These are phyloP conservation scores for Termitomyces heimii DNA, from an alignment of 768 basidiomycete species.

Conservation along the genomic window DNA sequence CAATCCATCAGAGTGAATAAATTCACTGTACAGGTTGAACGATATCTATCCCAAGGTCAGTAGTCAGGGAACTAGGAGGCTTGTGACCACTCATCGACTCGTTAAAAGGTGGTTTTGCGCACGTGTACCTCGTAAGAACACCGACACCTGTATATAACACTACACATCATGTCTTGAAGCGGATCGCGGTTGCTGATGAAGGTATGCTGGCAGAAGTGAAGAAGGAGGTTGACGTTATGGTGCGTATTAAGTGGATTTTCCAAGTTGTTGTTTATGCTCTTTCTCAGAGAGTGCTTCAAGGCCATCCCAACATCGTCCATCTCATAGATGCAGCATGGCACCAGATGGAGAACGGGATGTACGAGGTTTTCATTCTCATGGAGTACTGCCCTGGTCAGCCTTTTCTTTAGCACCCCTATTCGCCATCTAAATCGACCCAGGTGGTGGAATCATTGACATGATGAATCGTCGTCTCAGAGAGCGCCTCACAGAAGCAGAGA, in stretches of 20 bases:
- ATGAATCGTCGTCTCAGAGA: constrained; percentile 96
- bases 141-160: constrained; percentile 84
- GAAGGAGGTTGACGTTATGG: constrained; percentile 99
- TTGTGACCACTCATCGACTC: constrained; percentile 12
- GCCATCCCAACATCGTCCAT: constrained; percentile 93
- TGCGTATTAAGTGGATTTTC: constrained; percentile 28
- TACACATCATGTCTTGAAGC: constrained; percentile 94
- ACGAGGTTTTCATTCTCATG: constrained; percentile 99
- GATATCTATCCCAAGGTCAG: constrained; percentile 91
- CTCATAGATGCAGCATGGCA: constrained; percentile 95
- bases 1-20: constrained; percentile 89
- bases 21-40: constrained; percentile 85
- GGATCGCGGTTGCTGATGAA: constrained; percentile 90
- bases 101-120: constrained; percentile 85
- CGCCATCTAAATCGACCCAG: constrained; percentile 32
- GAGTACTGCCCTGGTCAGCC: constrained; percentile 86
- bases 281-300: constrained; percentile 77
- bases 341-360: constrained; percentile 73
- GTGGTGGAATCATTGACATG: constrained; percentile 99
- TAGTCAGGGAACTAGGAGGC: background rate
- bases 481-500: constrained; percentile 91
- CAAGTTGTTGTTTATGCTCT: constrained; percentile 21
- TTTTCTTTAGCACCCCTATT: background rate
- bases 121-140: constrained; percentile 94
- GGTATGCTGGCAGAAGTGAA: constrained; percentile 88